Evolutionary conservation across 148 eudicot genomes (phyloP), one percentile per base, ranked within the genome.

Genomic region (Talinum fruticosum): DNA sequence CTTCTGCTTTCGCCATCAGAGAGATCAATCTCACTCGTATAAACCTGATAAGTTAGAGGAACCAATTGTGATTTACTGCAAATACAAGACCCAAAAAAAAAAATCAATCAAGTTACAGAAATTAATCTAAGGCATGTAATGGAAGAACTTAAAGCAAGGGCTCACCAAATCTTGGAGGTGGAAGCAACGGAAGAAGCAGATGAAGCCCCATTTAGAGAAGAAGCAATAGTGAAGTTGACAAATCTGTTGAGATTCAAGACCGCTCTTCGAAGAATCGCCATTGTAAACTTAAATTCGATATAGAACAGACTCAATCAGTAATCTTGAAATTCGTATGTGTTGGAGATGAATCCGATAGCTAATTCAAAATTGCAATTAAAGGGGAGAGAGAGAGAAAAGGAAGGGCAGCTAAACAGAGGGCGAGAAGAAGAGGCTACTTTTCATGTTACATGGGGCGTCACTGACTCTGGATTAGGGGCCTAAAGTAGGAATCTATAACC

Each of bases 1-100:
- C 97, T 86, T 76, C 83, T 91, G 85, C 85, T 90, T 84, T 96
- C 99, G 51, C 79, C 86, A 78, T 83, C 80, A 38, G 99, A 90
- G 41, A 96, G 82, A 89, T 96, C 94, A 69, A 38, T 70, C 23
- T 73, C 83, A 73, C 77, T 79, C 19, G 90, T 83, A 79, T 44
- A 88, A 10, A 79, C 86, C 45, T 87, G 83, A 44, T 26, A 45
- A 0, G 47, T 37, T 23, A 66, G 29, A 59, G 79, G 78, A 75
- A 66, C 61, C 76, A 44, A 47, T 32, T 24, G 75, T 21, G 75
- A 76, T 26, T 72, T 78, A 26, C 86, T 84, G 75, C 29, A 10
- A 0, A 35, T 26, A 4, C 59, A 49, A n/a, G 0, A 64, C 7
- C 69, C 26, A 44, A 18, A 3, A 19, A n/a, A 5, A 23, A n/a